A percentile compares a stretch with the other conserved stretches of the same genome.
Conservation (phyloP, 1,284 basidiomycete genomes). For the Meira miltonrushii region DNA sequence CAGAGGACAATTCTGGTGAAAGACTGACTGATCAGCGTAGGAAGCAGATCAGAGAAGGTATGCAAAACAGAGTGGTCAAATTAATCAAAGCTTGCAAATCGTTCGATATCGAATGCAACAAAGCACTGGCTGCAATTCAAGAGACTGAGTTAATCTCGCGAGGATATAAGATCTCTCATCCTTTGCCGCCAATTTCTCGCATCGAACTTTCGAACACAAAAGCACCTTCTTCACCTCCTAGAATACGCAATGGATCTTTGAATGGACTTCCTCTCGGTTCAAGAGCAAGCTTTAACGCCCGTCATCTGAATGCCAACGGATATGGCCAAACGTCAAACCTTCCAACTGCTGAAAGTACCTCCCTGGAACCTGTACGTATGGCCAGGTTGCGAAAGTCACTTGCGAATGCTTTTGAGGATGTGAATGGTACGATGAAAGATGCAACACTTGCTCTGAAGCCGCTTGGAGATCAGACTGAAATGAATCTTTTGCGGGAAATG, state of each 20-base stretch:
- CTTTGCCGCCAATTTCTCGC: conserved; percentile 48
- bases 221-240: conserved; percentile 12
- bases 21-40: background rate
- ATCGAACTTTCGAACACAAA: conserved; percentile 30
- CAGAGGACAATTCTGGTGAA: background rate
- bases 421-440: conserved; percentile 19
- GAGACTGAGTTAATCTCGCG: conserved; percentile 49
- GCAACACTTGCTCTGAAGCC: conserved; percentile 14
- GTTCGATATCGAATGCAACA: conserved; percentile 39
- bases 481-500: conserved; percentile 32
- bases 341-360: background rate
- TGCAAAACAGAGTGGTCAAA: background rate
- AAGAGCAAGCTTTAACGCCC: conserved; percentile 20
- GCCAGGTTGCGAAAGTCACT: conserved; percentile 10
- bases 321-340: too few species aligned
- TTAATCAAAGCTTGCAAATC: conserved; percentile 10
- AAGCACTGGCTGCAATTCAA: conserved; percentile 44
- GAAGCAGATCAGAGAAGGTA: background rate
- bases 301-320: conserved; percentile 21
- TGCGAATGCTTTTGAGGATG: conserved; percentile 14
- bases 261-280: background rate
- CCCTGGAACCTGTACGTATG: conserved; percentile 8
- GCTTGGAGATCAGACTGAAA: conserved; percentile 31
- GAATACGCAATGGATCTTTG: background rate
- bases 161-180: conserved; percentile 44